Conservation (phyloP, 768 basidiomycete species). For the Tephrocybe sp. region DNA sequence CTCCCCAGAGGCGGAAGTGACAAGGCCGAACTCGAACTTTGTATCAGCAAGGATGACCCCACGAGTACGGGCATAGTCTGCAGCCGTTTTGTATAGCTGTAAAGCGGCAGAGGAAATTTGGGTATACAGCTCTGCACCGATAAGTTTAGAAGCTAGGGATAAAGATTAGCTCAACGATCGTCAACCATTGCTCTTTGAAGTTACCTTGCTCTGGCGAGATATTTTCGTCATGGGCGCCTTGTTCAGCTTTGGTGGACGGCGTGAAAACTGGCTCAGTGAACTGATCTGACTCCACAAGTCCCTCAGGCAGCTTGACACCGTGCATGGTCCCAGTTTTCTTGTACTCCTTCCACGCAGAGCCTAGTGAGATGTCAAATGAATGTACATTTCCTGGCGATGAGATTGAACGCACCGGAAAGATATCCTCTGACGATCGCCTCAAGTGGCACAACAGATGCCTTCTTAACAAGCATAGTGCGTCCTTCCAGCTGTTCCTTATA, state of each 20-base stretch:
- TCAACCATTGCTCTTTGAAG: neutral
- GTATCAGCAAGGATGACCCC: slow-evolving; percentile 97
- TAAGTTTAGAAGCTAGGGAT: slow-evolving; percentile 56
- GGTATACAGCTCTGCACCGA: slow-evolving; percentile 64
- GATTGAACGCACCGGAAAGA: slow-evolving; percentile 66
- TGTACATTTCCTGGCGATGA: neutral
- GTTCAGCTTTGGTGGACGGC: slow-evolving; percentile 94
- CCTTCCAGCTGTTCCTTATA: slow-evolving; percentile 79
- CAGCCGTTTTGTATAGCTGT: slow-evolving; percentile 69
- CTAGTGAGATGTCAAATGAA: slow-evolving; percentile 35
- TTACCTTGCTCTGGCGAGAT: slow-evolving; percentile 82
- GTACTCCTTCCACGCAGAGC: slow-evolving; percentile 96
- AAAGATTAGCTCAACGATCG: slow-evolving; percentile 6
- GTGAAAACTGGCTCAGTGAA: slow-evolving; percentile 87
- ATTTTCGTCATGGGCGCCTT: slow-evolving; percentile 94
- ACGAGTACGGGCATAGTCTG: slow-evolving; percentile 64
- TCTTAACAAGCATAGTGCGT: slow-evolving; percentile 87
- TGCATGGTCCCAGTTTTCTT: slow-evolving; percentile 85
- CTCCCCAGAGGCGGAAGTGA: slow-evolving; percentile 32
- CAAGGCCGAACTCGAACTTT: slow-evolving; percentile 96
- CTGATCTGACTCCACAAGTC: slow-evolving; percentile 81
- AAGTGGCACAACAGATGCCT: slow-evolving; percentile 83
- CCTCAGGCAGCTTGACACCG: slow-evolving; percentile 71
- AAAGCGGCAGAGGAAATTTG: slow-evolving; percentile 60
- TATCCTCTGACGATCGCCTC: slow-evolving; percentile 98